Evolutionary conservation across 192 early-diverging fungal genomes (phyloP).

Genomic region (Backusella macrospora): DNA sequence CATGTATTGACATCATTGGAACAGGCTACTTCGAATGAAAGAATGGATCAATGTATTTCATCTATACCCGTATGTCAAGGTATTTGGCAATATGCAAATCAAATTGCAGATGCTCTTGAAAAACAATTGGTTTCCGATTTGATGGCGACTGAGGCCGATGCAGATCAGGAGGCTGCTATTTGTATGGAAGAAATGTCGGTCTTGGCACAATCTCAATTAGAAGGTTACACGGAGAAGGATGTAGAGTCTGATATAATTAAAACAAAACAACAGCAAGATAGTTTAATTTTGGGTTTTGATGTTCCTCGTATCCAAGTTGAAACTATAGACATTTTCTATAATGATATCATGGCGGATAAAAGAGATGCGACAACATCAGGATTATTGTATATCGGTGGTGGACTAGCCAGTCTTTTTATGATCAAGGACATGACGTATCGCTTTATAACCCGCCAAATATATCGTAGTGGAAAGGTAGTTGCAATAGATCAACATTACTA

Average conservation of each 20-base stretch:
- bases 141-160: conserved; percentile 56
- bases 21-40: neutral
- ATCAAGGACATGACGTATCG: neutral
- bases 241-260: neutral
- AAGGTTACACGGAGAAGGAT: neutral
- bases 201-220: conserved; percentile 20
- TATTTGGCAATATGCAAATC: conserved; percentile 76
- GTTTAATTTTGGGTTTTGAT: neutral
- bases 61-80: conserved; percentile 54
- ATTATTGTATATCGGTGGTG: neutral
- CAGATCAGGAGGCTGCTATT: conserved; percentile 41
- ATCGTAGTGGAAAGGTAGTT: too few species aligned
- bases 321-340: neutral
- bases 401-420: neutral
- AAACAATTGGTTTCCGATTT: conserved; percentile 62
- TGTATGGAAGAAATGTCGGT: conserved; percentile 44
- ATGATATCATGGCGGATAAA: neutral
- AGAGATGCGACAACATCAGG: neutral
- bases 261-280: neutral
- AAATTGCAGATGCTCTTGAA: conserved; percentile 66
- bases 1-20: neutral
- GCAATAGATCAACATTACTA: too few species aligned
- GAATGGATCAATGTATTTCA: conserved; percentile 41
- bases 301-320: neutral
- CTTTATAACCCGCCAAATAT: too few species aligned